A percentile compares a stretch with the other conserved stretches of the same genome.
Evolutionary conservation across 2,329 filamentous ascomycete species (phyloP).

Genomic region (Iodosphaeria phyllophila): DNA sequence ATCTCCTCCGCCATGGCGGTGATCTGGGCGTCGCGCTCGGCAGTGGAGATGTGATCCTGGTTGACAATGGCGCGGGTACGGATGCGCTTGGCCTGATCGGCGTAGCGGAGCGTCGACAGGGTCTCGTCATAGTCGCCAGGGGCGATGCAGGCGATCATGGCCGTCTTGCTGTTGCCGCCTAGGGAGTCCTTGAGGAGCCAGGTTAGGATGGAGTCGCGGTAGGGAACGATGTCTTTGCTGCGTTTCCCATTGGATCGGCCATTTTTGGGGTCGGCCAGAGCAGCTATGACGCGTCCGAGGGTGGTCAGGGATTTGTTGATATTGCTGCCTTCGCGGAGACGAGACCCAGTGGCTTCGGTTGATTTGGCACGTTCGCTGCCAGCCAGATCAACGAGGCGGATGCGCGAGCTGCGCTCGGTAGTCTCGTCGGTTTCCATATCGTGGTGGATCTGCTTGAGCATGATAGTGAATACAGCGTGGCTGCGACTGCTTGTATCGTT

Average conservation of each 20-base stretch:
- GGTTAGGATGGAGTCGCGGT: constrained; percentile 68
- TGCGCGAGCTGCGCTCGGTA: constrained; percentile 83
- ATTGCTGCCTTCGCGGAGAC: constrained; percentile 85
- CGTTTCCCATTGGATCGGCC: constrained; percentile 31
- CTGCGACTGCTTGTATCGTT: constrained; percentile 95
- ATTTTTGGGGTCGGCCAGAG: constrained; percentile 55
- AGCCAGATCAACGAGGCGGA: constrained; percentile 85
- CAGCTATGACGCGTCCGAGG: constrained; percentile 85
- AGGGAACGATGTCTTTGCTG: constrained; percentile 54
- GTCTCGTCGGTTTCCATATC: constrained; percentile 96
- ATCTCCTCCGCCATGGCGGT: constrained; percentile 92
- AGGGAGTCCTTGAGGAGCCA: constrained; percentile 92
- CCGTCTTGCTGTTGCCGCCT: constrained; percentile 93
- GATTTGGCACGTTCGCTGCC: constrained; percentile 90
- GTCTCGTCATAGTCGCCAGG: constrained; percentile 96
- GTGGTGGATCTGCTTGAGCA: constrained; percentile 95
- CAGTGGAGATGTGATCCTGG: constrained; percentile 81
- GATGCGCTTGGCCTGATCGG: constrained; percentile 94
- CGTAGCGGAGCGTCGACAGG: constrained; percentile 85
- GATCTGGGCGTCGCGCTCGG: constrained; percentile 88
- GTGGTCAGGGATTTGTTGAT: constrained; percentile 99
- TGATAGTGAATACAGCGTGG: constrained; percentile 95
- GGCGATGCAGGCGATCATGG: constrained; percentile 96
- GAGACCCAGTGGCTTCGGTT: constrained; percentile 82
- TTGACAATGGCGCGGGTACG: constrained; percentile 89